Base-by-base conservation (phyloP, 176 grass and related monocot species). In the Luzula sylvatica region DNA sequence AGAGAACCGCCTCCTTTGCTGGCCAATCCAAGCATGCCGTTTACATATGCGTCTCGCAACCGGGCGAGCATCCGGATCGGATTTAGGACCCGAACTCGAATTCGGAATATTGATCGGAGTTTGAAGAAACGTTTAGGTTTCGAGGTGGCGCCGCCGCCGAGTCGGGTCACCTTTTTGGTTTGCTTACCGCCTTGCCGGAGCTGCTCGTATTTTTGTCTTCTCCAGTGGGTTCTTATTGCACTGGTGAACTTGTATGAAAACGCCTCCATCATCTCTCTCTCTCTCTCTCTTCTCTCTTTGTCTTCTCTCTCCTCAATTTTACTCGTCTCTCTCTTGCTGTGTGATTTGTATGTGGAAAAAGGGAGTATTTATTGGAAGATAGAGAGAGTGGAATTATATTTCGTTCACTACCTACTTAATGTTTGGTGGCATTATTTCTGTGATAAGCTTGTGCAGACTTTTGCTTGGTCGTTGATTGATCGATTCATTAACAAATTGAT, bases 151-250 rank as follows among this genome's bases (percentile, higher is more conserved):
- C 19, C 17, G 50, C 12, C 23, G 2, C 87, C 87, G 14, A 87
- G 82, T 12, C 65, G 68, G 27, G 70, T 66, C 50, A 83, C 78
- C 3, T 56, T 39, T 26, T 27, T 65, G 49, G 4, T 14, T 17
- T 49, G 2, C 45, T 62, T 71, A 20, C 53, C 70, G 29, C 42
- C 58, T 9, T 41, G 25, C 30, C 80, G 75, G 9, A 56, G 54
- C 15, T 7, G 28, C 39, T 77, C 59, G 69, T 87, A 94, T 42
- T 76, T 77, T 53, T 60, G 25, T 44, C 68, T 66, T 43, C 71
- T 50, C 88, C 88, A 87, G 68, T 83, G 82, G 43, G 88, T 53
- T 17, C 75, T 65, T 51, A 94, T 83, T 69, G 78, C 88, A 49
- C 57, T 80, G 0, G 83, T 87, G 72, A 94, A 17, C 59, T 70